Conservation (phyloP, 306 rosid species). For the Cucumis sativus region DNA sequence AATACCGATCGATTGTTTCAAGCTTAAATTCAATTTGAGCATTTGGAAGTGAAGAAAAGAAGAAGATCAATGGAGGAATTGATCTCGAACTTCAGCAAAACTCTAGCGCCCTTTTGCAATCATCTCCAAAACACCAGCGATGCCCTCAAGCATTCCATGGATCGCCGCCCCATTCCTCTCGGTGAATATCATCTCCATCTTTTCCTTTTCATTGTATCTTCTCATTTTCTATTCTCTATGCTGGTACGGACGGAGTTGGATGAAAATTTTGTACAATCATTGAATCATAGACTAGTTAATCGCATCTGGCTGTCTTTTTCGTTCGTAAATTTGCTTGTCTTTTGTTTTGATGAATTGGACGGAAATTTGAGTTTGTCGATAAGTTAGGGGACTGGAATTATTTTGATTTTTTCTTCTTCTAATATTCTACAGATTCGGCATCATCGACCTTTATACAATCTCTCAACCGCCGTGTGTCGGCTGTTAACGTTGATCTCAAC, state of each 20-base stretch:
- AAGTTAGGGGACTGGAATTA: neutral
- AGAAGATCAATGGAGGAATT: conserved; percentile 38
- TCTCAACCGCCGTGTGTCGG: conserved; percentile 61
- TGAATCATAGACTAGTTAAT: neutral
- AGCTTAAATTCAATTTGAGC: neutral
- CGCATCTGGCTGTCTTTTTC: neutral
- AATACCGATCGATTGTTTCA: neutral
- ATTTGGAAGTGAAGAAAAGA: neutral
- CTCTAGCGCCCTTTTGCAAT: conserved; percentile 53
- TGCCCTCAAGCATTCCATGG: conserved; percentile 64
- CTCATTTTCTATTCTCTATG: neutral
- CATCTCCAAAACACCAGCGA: conserved; percentile 54
- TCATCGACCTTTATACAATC: conserved; percentile 66
- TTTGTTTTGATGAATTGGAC: neutral
- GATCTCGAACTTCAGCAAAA: conserved; percentile 40
- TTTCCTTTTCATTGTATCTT: neutral
- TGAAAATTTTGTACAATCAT: neutral
- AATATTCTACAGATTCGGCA: conserved; percentile 46
- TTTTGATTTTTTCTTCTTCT: neutral
- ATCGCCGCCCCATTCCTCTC: conserved; percentile 85
- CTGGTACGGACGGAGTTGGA: neutral
- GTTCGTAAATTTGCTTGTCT: neutral
- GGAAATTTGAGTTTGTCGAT: neutral
- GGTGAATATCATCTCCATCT: conserved; percentile 16
- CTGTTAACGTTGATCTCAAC: conserved; percentile 45